Conservation (phyloP, 108 stramenopile species). For the Craspedostauros australis region DNA sequence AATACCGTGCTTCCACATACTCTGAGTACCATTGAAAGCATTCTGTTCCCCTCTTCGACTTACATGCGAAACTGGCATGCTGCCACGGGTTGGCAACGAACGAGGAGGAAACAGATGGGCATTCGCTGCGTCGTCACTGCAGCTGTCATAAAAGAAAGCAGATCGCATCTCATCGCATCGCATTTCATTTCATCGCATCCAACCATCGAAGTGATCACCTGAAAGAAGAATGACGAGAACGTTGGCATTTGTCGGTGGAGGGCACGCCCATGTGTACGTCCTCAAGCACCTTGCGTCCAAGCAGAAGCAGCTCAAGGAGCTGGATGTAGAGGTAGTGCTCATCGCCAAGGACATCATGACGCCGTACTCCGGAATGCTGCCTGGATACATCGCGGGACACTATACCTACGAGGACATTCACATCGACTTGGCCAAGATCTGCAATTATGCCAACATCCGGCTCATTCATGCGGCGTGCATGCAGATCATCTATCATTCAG, state of each 20-base stretch:
- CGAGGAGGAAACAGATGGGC: too few species aligned
- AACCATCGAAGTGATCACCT: too few species aligned
- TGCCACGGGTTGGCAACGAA: too few species aligned
- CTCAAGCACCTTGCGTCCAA: constrained; percentile 49
- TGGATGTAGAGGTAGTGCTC: constrained; percentile 48
- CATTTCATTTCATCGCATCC: too few species aligned
- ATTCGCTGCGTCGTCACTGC: too few species aligned
- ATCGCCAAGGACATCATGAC: constrained; percentile 60
- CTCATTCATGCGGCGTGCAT: constrained; percentile 52
- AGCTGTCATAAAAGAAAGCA: too few species aligned
- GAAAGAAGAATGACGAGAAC: too few species aligned
- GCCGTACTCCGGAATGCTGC: constrained; percentile 84
- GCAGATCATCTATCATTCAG: constrained; percentile 26
- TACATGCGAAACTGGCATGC: too few species aligned
- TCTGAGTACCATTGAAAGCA: too few species aligned
- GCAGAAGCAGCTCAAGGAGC: not conserved
- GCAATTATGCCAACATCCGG: constrained; percentile 26
- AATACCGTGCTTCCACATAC: too few species aligned
- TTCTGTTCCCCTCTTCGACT: too few species aligned
- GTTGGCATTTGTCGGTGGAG: constrained; percentile 77
- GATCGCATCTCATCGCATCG: too few species aligned
- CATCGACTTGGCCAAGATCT: constrained; percentile 56
- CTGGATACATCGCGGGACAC: constrained; percentile 75
- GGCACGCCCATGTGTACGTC: constrained; percentile 75
- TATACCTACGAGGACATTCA: constrained; percentile 69